These are phyloP conservation scores for Xylariaceae sp. DNA, from an alignment of 2,329 filamentous ascomycete genomes.

Conservation along the genomic window DNA sequence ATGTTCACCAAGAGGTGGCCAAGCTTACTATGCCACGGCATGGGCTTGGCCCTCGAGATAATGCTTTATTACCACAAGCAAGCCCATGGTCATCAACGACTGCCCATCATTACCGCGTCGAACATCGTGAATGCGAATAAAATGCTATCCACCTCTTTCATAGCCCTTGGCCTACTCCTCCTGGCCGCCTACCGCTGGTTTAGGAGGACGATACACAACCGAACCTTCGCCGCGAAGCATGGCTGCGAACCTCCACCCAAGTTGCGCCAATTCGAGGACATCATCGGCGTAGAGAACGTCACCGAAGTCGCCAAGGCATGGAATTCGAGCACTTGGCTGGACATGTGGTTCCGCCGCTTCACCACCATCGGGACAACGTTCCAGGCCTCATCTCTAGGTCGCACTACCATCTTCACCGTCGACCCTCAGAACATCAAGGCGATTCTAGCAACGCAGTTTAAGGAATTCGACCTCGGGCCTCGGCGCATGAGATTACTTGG, in stretches of 20 bases:
- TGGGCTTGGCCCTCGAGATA: too few species aligned
- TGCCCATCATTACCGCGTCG: too few species aligned
- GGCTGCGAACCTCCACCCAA: neutral
- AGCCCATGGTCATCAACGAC: too few species aligned
- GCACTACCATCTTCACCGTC: slow-evolving; percentile 7
- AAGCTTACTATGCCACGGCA: too few species aligned
- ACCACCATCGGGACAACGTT: slow-evolving; percentile 2
- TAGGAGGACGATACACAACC: neutral
- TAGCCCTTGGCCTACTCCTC: neutral
- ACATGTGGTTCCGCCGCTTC: slow-evolving; percentile 2
- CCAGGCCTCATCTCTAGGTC: neutral
- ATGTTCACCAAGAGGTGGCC: too few species aligned
- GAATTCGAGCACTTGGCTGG: slow-evolving; percentile 1
- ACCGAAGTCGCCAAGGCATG: slow-evolving; percentile 3
- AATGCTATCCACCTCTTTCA: neutral
- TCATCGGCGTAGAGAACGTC: neutral
- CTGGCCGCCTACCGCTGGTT: neutral
- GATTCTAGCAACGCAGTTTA: slow-evolving; percentile 2
- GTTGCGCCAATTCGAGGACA: slow-evolving; percentile 1
- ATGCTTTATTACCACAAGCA: too few species aligned
- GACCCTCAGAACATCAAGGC: slow-evolving; percentile 4
- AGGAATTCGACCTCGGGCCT: slow-evolving; percentile 4
- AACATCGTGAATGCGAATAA: neutral
- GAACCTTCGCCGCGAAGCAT: slow-evolving; percentile 1
- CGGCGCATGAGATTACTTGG: slow-evolving; percentile 2